Conservation (phyloP, 129 eudicot genomes). For the Oenanthe sinensis region DNA sequence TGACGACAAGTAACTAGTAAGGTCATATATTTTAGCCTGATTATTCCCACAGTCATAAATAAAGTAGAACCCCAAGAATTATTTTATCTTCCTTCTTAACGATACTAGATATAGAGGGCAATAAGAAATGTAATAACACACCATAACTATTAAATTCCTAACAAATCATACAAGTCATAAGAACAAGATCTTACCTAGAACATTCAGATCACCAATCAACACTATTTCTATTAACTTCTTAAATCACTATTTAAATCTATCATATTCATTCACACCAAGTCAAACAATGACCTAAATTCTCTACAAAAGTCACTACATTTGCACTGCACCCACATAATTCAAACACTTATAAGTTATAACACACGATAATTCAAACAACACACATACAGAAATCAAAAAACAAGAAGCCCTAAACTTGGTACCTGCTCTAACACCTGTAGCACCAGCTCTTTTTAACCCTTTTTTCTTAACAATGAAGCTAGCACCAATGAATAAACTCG, state of each 20-base stretch:
- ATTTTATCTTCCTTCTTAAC: background rate
- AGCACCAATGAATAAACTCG: constrained; percentile 86
- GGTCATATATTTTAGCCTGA: background rate
- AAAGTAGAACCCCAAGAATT: background rate
- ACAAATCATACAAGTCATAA: background rate
- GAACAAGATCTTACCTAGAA: background rate
- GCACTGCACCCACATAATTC: constrained; percentile 3
- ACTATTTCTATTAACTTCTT: background rate
- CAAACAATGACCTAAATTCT: background rate
- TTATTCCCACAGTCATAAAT: background rate
- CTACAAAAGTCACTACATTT: background rate
- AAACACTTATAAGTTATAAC: background rate
- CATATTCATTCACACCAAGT: background rate
- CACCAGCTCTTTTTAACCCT: constrained; percentile 86
- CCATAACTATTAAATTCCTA: background rate
- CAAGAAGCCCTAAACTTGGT: background rate
- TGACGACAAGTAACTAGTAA: background rate
- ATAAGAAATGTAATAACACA: background rate
- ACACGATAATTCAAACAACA: background rate
- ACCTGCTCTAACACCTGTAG: constrained; percentile 92
- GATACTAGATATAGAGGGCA: background rate
- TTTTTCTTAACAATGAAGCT: constrained; percentile 94
- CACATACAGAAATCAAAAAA: background rate
- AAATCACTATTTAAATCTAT: background rate
- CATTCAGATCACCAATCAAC: background rate